Conservation (phyloP, 1,139 yeast species). For the Hemisphaericaspora xylanilytica region DNA sequence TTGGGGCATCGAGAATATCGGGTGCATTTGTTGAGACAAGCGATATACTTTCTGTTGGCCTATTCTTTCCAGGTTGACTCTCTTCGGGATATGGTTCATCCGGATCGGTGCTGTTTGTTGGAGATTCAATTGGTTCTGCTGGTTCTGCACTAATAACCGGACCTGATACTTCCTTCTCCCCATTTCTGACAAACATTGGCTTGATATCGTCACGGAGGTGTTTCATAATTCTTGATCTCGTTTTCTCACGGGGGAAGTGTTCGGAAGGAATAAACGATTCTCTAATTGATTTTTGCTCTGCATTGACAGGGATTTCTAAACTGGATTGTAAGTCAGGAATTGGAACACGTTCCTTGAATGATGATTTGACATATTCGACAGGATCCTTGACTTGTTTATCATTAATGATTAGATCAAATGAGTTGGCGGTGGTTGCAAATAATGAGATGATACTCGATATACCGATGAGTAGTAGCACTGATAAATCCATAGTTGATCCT, state of each 20-base stretch:
- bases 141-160: conserved; percentile 3
- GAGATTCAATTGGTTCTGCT: not conserved
- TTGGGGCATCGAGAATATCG: conserved; percentile 1
- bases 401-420: conserved; percentile 10
- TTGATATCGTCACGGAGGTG: not conserved
- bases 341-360: conserved; percentile 12
- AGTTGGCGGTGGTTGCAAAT: not conserved
- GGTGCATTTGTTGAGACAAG: no score
- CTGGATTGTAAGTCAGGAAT: conserved; percentile 12
- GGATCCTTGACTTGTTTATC: conserved; percentile 14
- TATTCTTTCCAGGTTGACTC: no score
- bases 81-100: not conserved
- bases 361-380: conserved; percentile 11
- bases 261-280: conserved; percentile 14
- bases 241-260: conserved; percentile 1
- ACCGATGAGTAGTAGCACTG: not conserved
- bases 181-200: not conserved
- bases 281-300: conserved; percentile 10
- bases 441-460: conserved; percentile 1
- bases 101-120: not conserved
- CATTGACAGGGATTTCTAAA: conserved; percentile 14
- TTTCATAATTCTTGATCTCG: conserved; percentile 1
- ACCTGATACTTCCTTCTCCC: not conserved
- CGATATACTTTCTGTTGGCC: no score
- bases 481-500: conserved; percentile 1